A percentile compares a stretch with the other conserved stretches of the same genome.
Evolutionary conservation across 371 early-diverging fungal genomes (phyloP).

Genomic region (Caulochytrium protostelioides): DNA sequence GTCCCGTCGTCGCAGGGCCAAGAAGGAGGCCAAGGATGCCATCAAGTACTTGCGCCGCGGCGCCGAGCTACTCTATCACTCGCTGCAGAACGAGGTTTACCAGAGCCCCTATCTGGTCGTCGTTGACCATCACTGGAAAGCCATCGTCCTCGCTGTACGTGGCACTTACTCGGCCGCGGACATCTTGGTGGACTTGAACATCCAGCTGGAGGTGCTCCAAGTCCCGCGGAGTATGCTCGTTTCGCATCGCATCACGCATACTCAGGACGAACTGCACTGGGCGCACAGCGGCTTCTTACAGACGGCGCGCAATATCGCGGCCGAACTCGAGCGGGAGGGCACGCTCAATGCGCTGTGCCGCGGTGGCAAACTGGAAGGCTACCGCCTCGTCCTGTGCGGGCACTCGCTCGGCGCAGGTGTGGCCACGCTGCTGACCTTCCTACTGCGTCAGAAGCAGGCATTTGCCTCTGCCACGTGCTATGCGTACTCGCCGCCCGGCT

Average conservation of each 20-base stretch:
- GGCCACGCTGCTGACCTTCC: slow-evolving; percentile 10
- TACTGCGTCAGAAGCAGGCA: slow-evolving; percentile 7
- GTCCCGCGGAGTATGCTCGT: slow-evolving; percentile 5
- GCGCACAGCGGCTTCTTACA: not conserved
- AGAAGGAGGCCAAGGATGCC: too few relatives aligned
- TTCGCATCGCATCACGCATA: too few relatives aligned
- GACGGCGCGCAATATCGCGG: slow-evolving; percentile 10
- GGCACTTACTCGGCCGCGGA: slow-evolving; percentile 16
- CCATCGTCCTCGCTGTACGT: slow-evolving; percentile 13
- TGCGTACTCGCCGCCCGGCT: slow-evolving; percentile 18
- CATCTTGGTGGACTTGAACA: slow-evolving; percentile 16
- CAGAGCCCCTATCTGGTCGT: slow-evolving; percentile 11
- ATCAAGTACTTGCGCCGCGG: too few relatives aligned
- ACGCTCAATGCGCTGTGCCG: slow-evolving; percentile 6
- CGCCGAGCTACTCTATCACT: slow-evolving; percentile 4
- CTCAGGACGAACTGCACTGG: too few relatives aligned
- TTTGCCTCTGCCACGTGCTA: slow-evolving; percentile 9
- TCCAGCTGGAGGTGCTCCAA: slow-evolving; percentile 7
- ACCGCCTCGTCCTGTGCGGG: too few relatives aligned
- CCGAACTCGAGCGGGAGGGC: slow-evolving; percentile 6
- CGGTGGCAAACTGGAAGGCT: too few relatives aligned
- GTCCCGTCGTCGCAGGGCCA: too few relatives aligned
- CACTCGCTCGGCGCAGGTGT: slow-evolving; percentile 19
- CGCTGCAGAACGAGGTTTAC: slow-evolving; percentile 10
- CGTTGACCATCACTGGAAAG: slow-evolving; percentile 10